Evolutionary conservation across 345 rosid species (phyloP).

Genomic region (Populus ilicifolia): DNA sequence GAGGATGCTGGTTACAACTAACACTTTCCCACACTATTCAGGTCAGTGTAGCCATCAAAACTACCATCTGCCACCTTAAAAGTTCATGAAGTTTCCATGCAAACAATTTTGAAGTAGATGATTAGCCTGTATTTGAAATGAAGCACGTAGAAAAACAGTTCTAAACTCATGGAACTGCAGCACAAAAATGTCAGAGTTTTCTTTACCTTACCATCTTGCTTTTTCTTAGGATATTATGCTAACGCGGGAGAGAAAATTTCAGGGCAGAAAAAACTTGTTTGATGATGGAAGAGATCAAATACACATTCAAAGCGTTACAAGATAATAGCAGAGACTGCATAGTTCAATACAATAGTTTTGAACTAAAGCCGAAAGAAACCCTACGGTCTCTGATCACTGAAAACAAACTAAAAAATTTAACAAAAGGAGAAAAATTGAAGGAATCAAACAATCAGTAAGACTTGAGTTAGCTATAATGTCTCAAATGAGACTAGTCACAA

Average conservation of each 20-base stretch:
- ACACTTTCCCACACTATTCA: neutral
- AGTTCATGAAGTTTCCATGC: neutral
- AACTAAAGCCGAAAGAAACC: conserved; percentile 39
- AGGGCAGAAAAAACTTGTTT: neutral
- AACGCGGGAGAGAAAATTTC: neutral
- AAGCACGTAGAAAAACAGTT: neutral
- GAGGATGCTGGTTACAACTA: neutral
- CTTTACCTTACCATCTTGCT: neutral
- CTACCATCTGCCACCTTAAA: neutral
- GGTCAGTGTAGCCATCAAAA: neutral
- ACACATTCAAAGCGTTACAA: conserved; percentile 2
- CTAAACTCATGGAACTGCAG: neutral
- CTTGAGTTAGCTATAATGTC: neutral
- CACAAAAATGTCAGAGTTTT: neutral
- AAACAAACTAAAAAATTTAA: conserved; percentile 8
- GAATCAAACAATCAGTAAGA: conserved; percentile 34
- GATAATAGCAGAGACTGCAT: conserved; percentile 21
- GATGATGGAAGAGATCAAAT: neutral
- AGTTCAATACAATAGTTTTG: conserved; percentile 63
- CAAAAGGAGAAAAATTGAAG: conserved; percentile 15
- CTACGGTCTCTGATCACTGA: conserved; percentile 10
- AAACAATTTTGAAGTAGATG: neutral
- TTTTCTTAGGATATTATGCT: neutral
- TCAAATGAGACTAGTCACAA: conserved; percentile 34
- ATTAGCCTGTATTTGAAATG: neutral